Conservation (phyloP, 1,139 yeast species). For the Yamadazyma taylorii region DNA sequence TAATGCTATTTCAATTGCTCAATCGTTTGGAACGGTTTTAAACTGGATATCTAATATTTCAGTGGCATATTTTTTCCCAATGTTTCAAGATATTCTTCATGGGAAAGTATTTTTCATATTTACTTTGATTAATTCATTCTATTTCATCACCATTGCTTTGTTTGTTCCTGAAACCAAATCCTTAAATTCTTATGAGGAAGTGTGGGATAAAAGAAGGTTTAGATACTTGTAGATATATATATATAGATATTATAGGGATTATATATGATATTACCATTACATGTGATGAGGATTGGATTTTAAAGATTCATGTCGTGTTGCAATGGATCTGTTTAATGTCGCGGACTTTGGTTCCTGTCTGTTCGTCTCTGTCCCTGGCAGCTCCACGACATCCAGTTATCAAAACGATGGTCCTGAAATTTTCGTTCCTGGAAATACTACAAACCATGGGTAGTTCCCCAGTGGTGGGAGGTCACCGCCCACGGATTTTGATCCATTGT, state of each 20-base stretch:
- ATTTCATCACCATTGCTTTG: conserved; percentile 20
- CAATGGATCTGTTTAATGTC: no score
- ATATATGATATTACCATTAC: no score
- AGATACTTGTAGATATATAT: not conserved
- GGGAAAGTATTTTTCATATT: conserved; percentile 34
- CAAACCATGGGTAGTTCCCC: not conserved
- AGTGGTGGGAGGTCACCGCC: not conserved
- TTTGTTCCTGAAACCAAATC: conserved; percentile 40
- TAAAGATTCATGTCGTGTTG: no score
- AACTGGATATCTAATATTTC: conserved; percentile 85
- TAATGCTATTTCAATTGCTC: conserved; percentile 77
- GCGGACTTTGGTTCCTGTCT: no score
- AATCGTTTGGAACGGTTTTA: conserved; percentile 80
- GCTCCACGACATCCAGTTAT: not conserved
- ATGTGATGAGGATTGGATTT: no score
- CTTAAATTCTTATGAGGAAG: conserved; percentile 24
- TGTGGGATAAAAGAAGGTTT: conserved; percentile 22
- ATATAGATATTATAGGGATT: no score
- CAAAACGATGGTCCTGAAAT: not conserved
- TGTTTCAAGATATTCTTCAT: conserved; percentile 25
- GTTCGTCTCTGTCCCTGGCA: no score
- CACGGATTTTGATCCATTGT: no score
- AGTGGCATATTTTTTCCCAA: conserved; percentile 76
- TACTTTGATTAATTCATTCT: conserved; percentile 21
- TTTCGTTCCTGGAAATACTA: conserved; percentile 1